A percentile compares a stretch with the other conserved stretches of the same genome.
These are phyloP conservation scores for Bromus sterilis DNA, from an alignment of 176 grass and related monocot genomes.

Conservation along the genomic window DNA sequence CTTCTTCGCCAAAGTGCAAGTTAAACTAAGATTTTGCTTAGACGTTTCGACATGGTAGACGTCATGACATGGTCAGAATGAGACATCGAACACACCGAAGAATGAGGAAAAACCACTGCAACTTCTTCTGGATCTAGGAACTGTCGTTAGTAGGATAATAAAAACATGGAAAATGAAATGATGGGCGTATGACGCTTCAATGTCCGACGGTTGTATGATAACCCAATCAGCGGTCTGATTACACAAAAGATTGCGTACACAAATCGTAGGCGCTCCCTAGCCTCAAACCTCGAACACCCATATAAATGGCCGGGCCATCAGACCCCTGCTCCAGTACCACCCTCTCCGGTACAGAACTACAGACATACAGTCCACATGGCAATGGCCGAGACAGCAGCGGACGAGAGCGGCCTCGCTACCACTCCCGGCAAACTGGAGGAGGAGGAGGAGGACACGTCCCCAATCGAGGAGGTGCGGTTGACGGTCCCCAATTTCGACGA, in stretches of 20 bases:
- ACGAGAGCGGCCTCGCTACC: constrained; percentile 25
- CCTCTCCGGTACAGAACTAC: not conserved
- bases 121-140: no score
- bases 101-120: no score
- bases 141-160: no score
- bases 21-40: no score
- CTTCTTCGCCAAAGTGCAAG: no score
- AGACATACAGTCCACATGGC: not conserved
- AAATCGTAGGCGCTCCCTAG: not conserved
- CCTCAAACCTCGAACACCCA: not conserved
- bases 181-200: no score
- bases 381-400: constrained; percentile 28
- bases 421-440: not conserved
- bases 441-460: constrained; percentile 31
- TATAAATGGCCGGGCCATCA: not conserved
- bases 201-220: no score
- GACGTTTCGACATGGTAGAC: no score
- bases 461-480: constrained; percentile 73
- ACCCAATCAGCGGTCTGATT: no score
- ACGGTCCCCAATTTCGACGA: constrained; percentile 62
- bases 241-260: not conserved
- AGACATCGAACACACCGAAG: no score
- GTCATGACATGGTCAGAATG: no score
- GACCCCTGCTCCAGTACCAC: not conserved
- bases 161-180: no score